Conservation (phyloP, 371 early-diverging fungal genomes). For the Nematocida displodere region DNA sequence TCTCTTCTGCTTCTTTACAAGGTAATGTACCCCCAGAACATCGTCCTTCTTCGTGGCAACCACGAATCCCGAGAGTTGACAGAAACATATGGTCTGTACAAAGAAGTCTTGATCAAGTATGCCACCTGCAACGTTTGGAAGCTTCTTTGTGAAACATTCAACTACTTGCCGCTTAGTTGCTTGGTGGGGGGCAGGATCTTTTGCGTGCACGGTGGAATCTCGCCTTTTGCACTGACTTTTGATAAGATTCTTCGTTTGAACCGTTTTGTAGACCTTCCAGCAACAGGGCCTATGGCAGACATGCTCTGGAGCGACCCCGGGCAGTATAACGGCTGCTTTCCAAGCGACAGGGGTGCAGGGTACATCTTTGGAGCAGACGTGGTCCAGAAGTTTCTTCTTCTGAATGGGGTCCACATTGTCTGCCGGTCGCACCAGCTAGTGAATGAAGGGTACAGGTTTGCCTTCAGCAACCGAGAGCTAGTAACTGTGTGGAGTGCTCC, state of each 20-base stretch:
- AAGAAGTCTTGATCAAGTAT: constrained; percentile 62
- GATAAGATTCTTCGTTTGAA: constrained; percentile 57
- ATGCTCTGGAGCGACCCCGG: constrained; percentile 65
- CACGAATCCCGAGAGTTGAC: constrained; percentile 63
- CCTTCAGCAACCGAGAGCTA: constrained; percentile 55
- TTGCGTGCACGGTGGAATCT: constrained; percentile 66
- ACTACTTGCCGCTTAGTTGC: constrained; percentile 56
- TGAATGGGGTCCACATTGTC: constrained; percentile 59
- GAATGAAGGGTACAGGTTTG: constrained; percentile 64
- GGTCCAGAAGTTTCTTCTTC: constrained; percentile 60
- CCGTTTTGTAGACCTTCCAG: constrained; percentile 53
- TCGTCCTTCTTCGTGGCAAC: constrained; percentile 63
- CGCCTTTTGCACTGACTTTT: constrained; percentile 59
- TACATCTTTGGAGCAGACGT: constrained; percentile 63
- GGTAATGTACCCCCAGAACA: constrained; percentile 61
- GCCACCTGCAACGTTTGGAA: constrained; percentile 52
- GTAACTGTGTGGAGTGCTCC: constrained; percentile 66
- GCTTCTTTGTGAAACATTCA: constrained; percentile 62
- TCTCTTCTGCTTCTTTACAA: constrained; percentile 62
- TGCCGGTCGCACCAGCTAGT: constrained; percentile 65
- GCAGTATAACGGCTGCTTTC: constrained; percentile 41
- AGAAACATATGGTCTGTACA: constrained; percentile 64
- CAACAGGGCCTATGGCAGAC: constrained; percentile 54
- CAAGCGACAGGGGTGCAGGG: constrained; percentile 62
- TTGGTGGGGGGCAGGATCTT: constrained; percentile 62